These are phyloP conservation scores for Gastroboletus turbinatus DNA, from an alignment of 1,284 basidiomycete species.

Conservation along the genomic window DNA sequence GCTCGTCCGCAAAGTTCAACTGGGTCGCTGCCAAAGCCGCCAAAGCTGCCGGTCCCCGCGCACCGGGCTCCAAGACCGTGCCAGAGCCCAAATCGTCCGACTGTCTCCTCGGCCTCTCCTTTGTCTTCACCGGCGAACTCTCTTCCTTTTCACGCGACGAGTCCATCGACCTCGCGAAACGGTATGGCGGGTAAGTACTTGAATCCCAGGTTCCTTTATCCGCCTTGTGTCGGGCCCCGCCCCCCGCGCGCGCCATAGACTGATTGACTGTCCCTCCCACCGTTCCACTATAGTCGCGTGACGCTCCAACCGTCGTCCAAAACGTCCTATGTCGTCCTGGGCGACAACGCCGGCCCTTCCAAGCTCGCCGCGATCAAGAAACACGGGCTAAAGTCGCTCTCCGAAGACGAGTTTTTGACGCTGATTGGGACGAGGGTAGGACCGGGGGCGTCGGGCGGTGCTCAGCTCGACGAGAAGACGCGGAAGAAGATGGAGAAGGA, in stretches of 20 bases:
- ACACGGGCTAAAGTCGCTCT: conserved; percentile 72
- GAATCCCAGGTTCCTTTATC: background rate
- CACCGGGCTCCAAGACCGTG: conserved; percentile 33
- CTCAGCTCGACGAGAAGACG: conserved; percentile 11
- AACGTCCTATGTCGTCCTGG: conserved; percentile 89
- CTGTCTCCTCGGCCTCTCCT: too few species aligned
- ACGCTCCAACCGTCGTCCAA: conserved; percentile 87
- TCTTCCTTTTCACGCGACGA: conserved; percentile 41
- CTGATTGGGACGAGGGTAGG: conserved; percentile 72
- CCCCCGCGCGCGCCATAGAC: background rate
- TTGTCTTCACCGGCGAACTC: conserved; percentile 36
- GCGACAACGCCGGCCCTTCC: conserved; percentile 83
- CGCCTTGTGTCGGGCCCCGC: background rate
- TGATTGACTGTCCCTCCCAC: background rate
- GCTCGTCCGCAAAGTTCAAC: conserved; percentile 38
- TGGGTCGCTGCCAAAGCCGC: conserved; percentile 46
- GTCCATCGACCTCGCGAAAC: conserved; percentile 27
- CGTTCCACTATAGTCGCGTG: conserved; percentile 62
- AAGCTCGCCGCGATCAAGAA: conserved; percentile 88
- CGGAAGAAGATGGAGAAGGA: too few species aligned
- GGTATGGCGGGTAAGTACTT: conserved; percentile 29
- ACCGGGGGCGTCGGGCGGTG: conserved; percentile 33
- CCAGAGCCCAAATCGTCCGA: too few species aligned
- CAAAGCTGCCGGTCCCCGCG: conserved; percentile 52
- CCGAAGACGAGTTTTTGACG: conserved; percentile 86